Evolutionary conservation across 2,329 filamentous ascomycete species (phyloP), one percentile per base, ranked within the genome.

Genomic region (Fusarium palustre): DNA sequence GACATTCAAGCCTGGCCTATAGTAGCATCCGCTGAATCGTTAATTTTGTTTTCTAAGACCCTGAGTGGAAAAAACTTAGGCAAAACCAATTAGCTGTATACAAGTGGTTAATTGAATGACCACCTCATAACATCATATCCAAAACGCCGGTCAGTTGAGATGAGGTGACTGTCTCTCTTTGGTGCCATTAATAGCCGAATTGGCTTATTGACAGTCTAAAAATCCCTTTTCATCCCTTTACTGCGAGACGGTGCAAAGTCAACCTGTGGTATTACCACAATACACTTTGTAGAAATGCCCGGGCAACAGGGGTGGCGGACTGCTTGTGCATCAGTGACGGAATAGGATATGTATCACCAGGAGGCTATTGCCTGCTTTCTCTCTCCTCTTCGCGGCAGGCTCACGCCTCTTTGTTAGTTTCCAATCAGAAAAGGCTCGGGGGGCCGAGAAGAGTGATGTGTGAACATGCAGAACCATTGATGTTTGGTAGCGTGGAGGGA

Each of bases 121-220:
- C 72, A 77, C 76, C 79, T 79, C 77, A 72, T 78, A 77, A 79
- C 52, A 53, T 67, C 58, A 71, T 59, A 55, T 73, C 75, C 76
- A 77, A 77, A 78, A 76, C 76, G 77, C 76, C 73, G 77, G 74
- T 79, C 79, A 80, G 74, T 74, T 69, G 59, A 59, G 43, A 55
- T 72, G 68, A 61, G 53, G 42, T 74, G 67, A 24, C 30, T 33
- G 33, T 13, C 59, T 64, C 60, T 69, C 61, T 62, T 52, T 22
- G 41, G 20, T 34, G 33, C 12, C 24, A 36, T 46, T 12, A n/a
- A 25, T 42, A 25, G 22, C 36, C 24, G 30, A 18, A 49, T 43
- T 28, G 13, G 24, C 25, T n/a, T 9, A 47, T 38, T 31, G 38
- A 5, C 7, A 64, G 50, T 34, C 36, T 36, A 45, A 34, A 59